Base-by-base conservation (phyloP, 345 rosid genomes). In the Excoecaria cochinchinensis region DNA sequence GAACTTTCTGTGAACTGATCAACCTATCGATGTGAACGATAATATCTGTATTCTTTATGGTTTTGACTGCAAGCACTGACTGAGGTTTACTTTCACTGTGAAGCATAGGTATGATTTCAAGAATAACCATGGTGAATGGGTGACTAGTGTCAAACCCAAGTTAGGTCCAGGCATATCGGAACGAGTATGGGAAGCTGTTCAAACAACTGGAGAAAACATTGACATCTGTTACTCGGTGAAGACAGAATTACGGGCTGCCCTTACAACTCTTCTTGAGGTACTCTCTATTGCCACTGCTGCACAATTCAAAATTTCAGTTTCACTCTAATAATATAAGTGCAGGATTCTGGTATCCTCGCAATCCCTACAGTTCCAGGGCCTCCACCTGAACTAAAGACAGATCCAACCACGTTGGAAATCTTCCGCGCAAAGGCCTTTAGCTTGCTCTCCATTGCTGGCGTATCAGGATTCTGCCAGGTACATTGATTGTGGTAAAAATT, bases 401-500 rank as follows among this genome's bases (percentile, higher is more conserved):
- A 92, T 74, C 73, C 90, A 69, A 69, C 80, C 0, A 71, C 82
- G 56, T 82, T 90, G 17, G 96, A 92, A 77, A 55, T 76, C 17
- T 85, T 86, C 76, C 79, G 86, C 12, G 84, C 80, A 42, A 84
- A 83, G 85, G 90, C 97, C 62, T 92, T 88, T 31, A 85, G 94
- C 84, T 86, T 92, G 83, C 86, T 90, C 64, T 90, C 94, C 1
- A 79, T 95, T 55, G 89, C 92, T 8, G 96, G 93, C 31, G 85
- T 89, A 55, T 95, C 98, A 38, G 97, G 99, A 71, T 88, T 88
- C 82, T 95, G 98, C 81, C 99, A 91, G 97, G 97, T 88, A 12
- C 67, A 31, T 47, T 21, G 64, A 73, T 55, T 57, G 6, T 6
- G 40, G 12, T 24, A 39, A 25, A 64, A 21, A 66, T 38, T 58